A percentile compares a stretch with the other conserved stretches of the same genome.
Conservation (phyloP, 257 asterid species). For the Przewalskia tangutica region DNA sequence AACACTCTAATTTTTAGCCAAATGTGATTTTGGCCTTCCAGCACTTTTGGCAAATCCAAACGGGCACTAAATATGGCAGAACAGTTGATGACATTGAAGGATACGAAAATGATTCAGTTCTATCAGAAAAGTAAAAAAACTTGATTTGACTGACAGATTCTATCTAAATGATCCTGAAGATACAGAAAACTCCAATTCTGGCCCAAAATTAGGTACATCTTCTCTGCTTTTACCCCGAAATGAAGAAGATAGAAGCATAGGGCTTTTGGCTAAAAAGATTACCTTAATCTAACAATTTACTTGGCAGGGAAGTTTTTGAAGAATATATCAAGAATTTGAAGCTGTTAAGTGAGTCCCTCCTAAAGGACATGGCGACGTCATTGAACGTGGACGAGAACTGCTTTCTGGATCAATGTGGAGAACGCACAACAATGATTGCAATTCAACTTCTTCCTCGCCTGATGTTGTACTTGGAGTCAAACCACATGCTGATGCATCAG, state of each 20-base stretch:
- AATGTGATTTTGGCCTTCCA: too few species aligned
- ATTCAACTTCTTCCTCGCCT: conserved; percentile 42
- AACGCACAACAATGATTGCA: conserved; percentile 15
- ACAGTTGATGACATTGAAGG: conserved; percentile 80
- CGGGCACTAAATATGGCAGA: conserved; percentile 78
- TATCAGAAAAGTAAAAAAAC: too few species aligned
- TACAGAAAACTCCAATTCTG: conserved; percentile 19
- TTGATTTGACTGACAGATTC: too few species aligned
- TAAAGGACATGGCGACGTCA: conserved; percentile 21
- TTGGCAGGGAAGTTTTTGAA: conserved; percentile 32
- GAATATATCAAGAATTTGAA: conserved; percentile 24
- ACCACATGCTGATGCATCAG: conserved; percentile 33
- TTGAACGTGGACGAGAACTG: conserved; percentile 10
- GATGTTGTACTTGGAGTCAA: conserved; percentile 29
- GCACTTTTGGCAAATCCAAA: too few species aligned
- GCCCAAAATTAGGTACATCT: conserved; percentile 69
- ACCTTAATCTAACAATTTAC: not conserved
- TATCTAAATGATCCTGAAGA: too few species aligned
- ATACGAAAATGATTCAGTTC: too few species aligned
- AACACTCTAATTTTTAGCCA: too few species aligned
- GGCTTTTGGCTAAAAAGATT: not conserved
- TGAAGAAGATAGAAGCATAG: not conserved
- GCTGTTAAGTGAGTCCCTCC: conserved; percentile 20
- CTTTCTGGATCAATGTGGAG: conserved; percentile 23
- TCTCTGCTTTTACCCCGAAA: not conserved